Evolutionary conservation across 805 yeast genomes (phyloP).

Genomic region (Scheffersomyces amazonensis): DNA sequence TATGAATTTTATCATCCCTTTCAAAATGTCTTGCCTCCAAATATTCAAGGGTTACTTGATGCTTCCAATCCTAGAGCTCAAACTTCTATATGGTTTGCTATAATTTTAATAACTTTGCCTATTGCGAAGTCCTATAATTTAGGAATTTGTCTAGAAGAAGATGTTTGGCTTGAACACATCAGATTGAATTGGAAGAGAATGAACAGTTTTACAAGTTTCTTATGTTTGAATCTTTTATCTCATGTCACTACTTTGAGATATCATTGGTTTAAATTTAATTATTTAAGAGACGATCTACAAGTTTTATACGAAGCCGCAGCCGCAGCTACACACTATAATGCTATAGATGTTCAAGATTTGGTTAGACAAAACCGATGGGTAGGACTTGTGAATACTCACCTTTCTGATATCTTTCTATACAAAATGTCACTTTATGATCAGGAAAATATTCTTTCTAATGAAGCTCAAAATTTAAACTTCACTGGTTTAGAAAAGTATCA

Average conservation of each 20-base stretch:
- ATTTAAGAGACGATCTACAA: background rate
- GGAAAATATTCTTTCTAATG: background rate
- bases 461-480: background rate
- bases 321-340: background rate
- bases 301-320: background rate
- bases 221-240: background rate
- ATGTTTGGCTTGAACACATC: background rate
- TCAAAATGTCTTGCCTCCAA: constrained; percentile 3
- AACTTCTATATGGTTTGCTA: background rate
- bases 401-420: too few relatives aligned
- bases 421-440: too few relatives aligned
- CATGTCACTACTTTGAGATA: background rate
- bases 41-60: background rate
- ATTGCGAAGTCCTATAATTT: background rate
- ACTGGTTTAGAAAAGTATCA: background rate
- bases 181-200: background rate
- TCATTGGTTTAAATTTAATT: background rate
- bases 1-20: constrained; percentile 1
- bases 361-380: too few relatives aligned
- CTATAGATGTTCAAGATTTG: background rate
- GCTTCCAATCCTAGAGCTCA: background rate
- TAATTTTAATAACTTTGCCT: background rate
- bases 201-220: background rate
- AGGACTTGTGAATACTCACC: too few relatives aligned
- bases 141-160: background rate